phyloP scores from a whole-genome alignment of 768 basidiomycete species.

The Hericium rajendrae region DNA sequence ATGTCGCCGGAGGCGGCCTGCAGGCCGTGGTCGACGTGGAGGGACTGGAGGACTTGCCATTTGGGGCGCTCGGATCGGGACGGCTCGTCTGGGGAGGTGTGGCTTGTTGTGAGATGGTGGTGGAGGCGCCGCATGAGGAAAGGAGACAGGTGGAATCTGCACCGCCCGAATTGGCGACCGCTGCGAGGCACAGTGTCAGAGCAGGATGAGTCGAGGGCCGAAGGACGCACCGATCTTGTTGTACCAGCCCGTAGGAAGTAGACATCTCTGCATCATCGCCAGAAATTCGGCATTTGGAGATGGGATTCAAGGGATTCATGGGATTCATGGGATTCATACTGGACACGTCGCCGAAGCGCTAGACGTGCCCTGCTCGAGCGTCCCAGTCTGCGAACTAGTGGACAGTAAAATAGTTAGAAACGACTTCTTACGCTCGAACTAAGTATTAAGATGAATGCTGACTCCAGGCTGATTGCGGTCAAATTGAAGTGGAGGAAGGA shows the following conservation, averaged over 20 bases:
- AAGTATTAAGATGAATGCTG: too few relatives aligned
- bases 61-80: neutral
- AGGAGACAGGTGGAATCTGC: slow-evolving; percentile 76
- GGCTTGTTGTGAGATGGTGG: slow-evolving; percentile 8
- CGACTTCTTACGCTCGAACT: too few relatives aligned
- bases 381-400: too few relatives aligned
- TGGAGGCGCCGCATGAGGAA: slow-evolving; percentile 37
- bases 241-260: slow-evolving; percentile 42
- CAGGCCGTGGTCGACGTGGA: slow-evolving; percentile 64
- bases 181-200: slow-evolving; percentile 25
- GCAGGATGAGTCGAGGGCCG: neutral
- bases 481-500: too few relatives aligned
- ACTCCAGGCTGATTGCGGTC: too few relatives aligned
- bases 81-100: slow-evolving; percentile 14
- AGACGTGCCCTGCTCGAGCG: too few relatives aligned
- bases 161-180: slow-evolving; percentile 73
- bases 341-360: too few relatives aligned
- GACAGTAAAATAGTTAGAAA: too few relatives aligned
- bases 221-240: slow-evolving; percentile 32
- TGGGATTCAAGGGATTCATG: slow-evolving; percentile 1
- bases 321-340: neutral
- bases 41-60: slow-evolving; percentile 31
- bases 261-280: slow-evolving; percentile 33
- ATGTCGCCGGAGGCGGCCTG: slow-evolving; percentile 48
- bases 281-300: slow-evolving; percentile 34